Conservation (phyloP, 1,284 basidiomycete species). For the Phylloboletellus chloephorus region DNA sequence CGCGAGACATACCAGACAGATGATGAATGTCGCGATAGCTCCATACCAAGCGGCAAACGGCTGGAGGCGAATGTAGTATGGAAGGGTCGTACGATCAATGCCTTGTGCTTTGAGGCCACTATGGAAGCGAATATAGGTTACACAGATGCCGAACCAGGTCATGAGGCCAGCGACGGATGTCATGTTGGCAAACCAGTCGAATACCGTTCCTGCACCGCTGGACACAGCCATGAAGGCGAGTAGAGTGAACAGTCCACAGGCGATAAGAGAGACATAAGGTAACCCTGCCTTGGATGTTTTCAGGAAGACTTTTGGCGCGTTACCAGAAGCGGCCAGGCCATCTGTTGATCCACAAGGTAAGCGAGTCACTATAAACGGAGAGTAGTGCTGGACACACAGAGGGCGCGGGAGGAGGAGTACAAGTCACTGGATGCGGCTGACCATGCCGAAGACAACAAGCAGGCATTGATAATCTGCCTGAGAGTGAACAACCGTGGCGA, state of each 20-base stretch:
- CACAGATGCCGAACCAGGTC: conserved; percentile 80
- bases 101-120: conserved; percentile 72
- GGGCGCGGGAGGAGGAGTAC: conserved; percentile 75
- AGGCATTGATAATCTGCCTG: conserved; percentile 78
- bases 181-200: conserved; percentile 78
- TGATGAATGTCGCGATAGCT: conserved; percentile 46
- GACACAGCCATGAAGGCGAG: conserved; percentile 73
- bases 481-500: conserved; percentile 24
- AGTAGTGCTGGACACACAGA: conserved; percentile 49
- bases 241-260: conserved; percentile 64
- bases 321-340: conserved; percentile 68
- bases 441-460: conserved; percentile 79
- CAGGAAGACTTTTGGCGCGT: conserved; percentile 73
- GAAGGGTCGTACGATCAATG: conserved; percentile 59
- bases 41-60: conserved; percentile 74
- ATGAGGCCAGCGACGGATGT: conserved; percentile 58
- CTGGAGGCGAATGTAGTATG: conserved; percentile 57
- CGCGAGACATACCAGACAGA: conserved; percentile 58
- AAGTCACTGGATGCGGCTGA: conserved; percentile 82
- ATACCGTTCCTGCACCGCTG: conserved; percentile 59
- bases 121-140: conserved; percentile 80
- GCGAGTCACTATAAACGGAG: not conserved
- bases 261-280: conserved; percentile 66
- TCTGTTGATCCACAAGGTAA: conserved; percentile 39
- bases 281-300: conserved; percentile 67